Evolutionary conservation across 805 yeast species (phyloP), one percentile per base, ranked within the genome.

Genomic region (Lipomyces kockii): DNA sequence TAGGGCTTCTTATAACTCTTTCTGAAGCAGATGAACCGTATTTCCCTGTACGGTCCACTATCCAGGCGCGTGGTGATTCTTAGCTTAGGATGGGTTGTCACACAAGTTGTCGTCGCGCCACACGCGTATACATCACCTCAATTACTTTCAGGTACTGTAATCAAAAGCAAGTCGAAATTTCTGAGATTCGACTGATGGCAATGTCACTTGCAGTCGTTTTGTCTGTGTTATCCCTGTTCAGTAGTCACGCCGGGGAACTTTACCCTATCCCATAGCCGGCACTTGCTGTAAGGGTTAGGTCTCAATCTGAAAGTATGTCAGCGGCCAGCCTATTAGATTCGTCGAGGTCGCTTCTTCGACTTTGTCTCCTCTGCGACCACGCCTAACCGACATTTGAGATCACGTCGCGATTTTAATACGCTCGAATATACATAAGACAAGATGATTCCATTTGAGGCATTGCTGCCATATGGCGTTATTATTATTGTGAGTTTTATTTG

Each of bases 371-470:
- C 12, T 11, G 3, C 39, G 4, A 29, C 32, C 39, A 8, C 39
- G 12, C 39, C 17, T 4, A 1, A 12, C 12, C 12, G 17, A 0
- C 6, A 0, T 12, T 17, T 12, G 17, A 3, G 39, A 29, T 37
- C 39, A 14, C 39, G 39, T 37, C 14, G 3, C 39, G 17, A 37
- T 43, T 17, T 17, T 43, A 43, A 43, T 8, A 43, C 9, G 20
- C 22, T 22, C 3, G 20, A 43, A 17, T n/a, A n/a, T 29, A 14
- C 37, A 32, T 34, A 51, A 22, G 1, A 14, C 61, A 65, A 60
- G 12, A 85, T 85, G 88, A 86, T 87, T 83, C 90, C 91, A 70
- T 87, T 87, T 81, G 90, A 87, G 83, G 90, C 88, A 64, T 77
- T 87, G 55, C 71, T 87, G 74, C 90, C 90, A 67, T 87, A 84